Evolutionary conservation across 306 rosid species (phyloP), one percentile per base, ranked within the genome.

Genomic region (Pterocarpus santalinus): DNA sequence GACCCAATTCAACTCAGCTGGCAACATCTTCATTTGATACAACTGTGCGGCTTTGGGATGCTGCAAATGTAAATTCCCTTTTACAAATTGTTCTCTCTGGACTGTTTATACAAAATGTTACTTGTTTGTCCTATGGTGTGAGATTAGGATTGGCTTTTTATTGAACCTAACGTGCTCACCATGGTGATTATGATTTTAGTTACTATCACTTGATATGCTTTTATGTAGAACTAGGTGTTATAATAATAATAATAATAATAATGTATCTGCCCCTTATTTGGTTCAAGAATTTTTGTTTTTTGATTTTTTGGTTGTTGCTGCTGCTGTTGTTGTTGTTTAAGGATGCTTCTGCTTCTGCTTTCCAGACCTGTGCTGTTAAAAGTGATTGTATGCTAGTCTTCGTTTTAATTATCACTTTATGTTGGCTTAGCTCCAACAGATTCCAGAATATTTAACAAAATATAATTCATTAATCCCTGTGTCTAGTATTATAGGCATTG

Each of bases 11-110:
- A 77, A 84, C 95, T 78, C 95, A 95, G 89, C 82, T 95, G 79
- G 98, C 97, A 72, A 95, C 98, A 8, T 88, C 98, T 80, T 95
- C 98, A 75, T 91, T 91, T 81, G 98, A 95, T 86, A 83, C 91
- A 75, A 90, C 98, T 61, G 89, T 95, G 84, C 91, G 92, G 81
- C 88, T 95, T 75, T 95, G 98, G 98, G 95, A 95, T 82, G 97
- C 98, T 77, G 90, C 94, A n/a, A 87, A 90, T 66, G 98, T 95
- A 92, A 78, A 69, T 80, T 49, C 60, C 62, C 67, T 67, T 67
- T 61, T 34, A 39, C 78, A 68, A 22, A 7, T 57, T 67, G 58
- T 77, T 68, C 46, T 72, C 28, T 73, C 77, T 17, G 67, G 2
- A 72, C 44, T 72, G 65, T 71, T 46, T 9, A 46, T 46, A 46